Evolutionary conservation across 495 filamentous ascomycete genomes (phyloP), one percentile per base, ranked within the genome.

Genomic region (Penicillium nucicola): DNA sequence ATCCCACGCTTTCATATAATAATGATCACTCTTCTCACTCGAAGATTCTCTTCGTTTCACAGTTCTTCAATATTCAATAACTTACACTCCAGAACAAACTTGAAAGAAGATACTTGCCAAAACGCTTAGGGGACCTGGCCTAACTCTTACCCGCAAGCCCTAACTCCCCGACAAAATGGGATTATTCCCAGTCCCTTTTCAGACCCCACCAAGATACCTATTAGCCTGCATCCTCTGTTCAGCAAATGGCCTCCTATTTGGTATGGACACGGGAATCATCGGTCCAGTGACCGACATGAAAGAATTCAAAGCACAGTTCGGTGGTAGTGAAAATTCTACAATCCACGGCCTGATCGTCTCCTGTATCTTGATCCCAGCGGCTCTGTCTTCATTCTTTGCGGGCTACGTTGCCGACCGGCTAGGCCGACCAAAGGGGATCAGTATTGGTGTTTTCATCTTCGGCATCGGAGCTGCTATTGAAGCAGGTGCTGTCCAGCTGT

Each of bases 281-380:
- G 85, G 85, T 0, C 77, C 81, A 10, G 65, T 86, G 0, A 85
- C 81, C 6, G 66, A 72, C 17, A 86, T 88, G 85, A 68, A 69
- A 0, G 62, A 70, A 34, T 87, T 84, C 59, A 60, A 58, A 1
- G 49, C 57, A 6, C 61, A 68, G 9, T 74, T 87, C 37, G 68
- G 59, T n/a, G 80, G 83, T 1, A 55, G 60, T 19, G 71, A 81
- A 32, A 80, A 82, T 1, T 68, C 84, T 4, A 73, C 71, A 0
- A 63, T 84, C 35, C 76, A 79, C 39, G 84, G 84, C 2, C 67
- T 86, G 14, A 76, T 81, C 4, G 82, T 88, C 19, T 87, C 85
- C 2, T 74, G 77, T 8, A 83, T 87, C 44, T 66, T 87, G 44
- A 71, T 88, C 18, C 76, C 83, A 7, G 85, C 80, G 11, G 79